A percentile compares a stretch with the other conserved stretches of the same genome.
Evolutionary conservation across 2,329 filamentous ascomycete species (phyloP).

Genomic region (Aulographum hederae): DNA sequence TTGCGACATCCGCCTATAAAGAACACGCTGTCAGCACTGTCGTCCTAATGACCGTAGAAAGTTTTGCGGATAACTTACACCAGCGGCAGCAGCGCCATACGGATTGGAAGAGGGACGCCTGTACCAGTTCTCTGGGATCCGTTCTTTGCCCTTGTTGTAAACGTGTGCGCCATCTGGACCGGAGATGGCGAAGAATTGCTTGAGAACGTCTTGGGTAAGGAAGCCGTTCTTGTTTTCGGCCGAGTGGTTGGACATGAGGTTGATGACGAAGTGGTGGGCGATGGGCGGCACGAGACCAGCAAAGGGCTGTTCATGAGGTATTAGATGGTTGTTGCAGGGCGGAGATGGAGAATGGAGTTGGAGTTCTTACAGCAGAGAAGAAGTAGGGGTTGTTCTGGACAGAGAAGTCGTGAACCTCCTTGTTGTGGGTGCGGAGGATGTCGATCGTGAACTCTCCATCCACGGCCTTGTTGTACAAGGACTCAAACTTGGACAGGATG

Average conservation of each 20-base stretch:
- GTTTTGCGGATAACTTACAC: too few relatives aligned
- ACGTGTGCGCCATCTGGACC: conserved; percentile 14
- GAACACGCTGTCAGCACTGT: too few relatives aligned
- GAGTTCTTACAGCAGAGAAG: too few relatives aligned
- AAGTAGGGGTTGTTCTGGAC: conserved; percentile 14
- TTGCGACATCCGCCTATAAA: conserved; percentile 10
- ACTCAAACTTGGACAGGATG: conserved; percentile 3
- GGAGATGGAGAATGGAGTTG: too few relatives aligned
- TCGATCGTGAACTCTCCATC: conserved; percentile 11
- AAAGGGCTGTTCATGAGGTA: too few relatives aligned
- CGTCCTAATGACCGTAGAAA: too few relatives aligned
- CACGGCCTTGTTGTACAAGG: conserved; percentile 10
- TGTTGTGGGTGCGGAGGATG: conserved; percentile 11
- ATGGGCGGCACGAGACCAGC: conserved; percentile 11
- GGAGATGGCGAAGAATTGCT: conserved; percentile 20
- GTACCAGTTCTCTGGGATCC: conserved; percentile 24
- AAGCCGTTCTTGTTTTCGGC: conserved; percentile 18
- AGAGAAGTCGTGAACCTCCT: conserved; percentile 11
- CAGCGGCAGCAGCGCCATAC: conserved; percentile 15
- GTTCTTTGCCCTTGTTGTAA: conserved; percentile 18
- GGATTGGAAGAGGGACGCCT: conserved; percentile 11
- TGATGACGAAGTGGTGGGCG: conserved; percentile 16
- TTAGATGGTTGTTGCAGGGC: too few relatives aligned
- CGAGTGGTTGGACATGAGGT: conserved; percentile 21
- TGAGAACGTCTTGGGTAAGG: conserved; percentile 18